These are phyloP conservation scores for Trichoderma erinaceum DNA, from an alignment of 495 filamentous ascomycete species.

Conservation along the genomic window DNA sequence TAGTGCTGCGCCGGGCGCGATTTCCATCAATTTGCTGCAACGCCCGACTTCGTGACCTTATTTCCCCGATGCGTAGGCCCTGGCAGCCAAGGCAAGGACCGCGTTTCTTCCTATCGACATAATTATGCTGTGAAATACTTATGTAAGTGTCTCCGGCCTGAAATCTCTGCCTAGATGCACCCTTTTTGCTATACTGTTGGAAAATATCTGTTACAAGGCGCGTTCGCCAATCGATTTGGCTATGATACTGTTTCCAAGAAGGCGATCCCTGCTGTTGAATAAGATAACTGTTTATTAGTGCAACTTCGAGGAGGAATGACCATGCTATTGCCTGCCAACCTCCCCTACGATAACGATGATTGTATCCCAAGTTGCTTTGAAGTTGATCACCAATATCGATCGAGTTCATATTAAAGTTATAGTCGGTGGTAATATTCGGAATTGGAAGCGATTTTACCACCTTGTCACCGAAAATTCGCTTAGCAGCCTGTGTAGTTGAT, in stretches of 20 bases:
- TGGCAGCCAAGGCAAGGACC: neutral
- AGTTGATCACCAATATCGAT: neutral
- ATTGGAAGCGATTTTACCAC: neutral
- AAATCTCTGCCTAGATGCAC: neutral
- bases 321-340: neutral
- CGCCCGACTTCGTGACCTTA: neutral
- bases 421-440: neutral
- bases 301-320: neutral
- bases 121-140: conserved; percentile 4
- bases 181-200: neutral
- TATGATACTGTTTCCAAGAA: neutral
- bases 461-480: neutral
- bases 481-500: neutral
- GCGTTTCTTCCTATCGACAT: neutral
- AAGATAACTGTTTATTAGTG: neutral
- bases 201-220: neutral
- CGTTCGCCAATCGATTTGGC: neutral
- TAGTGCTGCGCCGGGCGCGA: neutral
- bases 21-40: neutral
- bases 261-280: neutral
- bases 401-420: neutral
- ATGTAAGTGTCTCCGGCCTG: neutral
- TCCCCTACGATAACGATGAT: neutral
- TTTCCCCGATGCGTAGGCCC: neutral
- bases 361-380: neutral